Evolutionary conservation across 2,329 filamentous ascomycete species (phyloP), one percentile per base, ranked within the genome.

Genomic region (Chrysoporthe puriensis): DNA sequence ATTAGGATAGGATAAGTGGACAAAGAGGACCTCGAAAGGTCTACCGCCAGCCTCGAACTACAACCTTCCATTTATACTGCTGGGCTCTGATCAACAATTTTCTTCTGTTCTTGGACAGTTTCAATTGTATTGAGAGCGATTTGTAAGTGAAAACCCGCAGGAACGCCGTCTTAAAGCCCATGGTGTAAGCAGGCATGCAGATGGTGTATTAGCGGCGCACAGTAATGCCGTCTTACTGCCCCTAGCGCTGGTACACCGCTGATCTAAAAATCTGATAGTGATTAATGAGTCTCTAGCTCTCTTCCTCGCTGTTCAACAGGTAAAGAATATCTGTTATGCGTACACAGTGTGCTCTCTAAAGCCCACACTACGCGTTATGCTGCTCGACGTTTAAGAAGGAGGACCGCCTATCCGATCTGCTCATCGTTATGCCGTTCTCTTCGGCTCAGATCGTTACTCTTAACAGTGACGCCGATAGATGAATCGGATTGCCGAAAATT

Each of bases 301-400:
- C 3, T 32, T 44, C 1, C 14, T 36, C 26, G 21, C 59, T 5
- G 2, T 46, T 18, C 14, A 11, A 1, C 26, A 16, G 21, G 8
- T 48, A 8, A 60, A 6, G 43, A 42, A 21, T 61, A 61, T 48
- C 59, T 43, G 59, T 61, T 61, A 61, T 61, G 59, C 43, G 59
- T 61, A 61, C 42, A 61, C 59, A 61, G 59, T 61, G 26, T 26
- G n/a, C 13, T 46, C 43, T 26, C 26, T 16, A 44, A 21, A 48
- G n/a, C 43, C 7, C 21, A 34, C 42, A 61, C 59, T 61, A 61
- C n/a, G 59, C 59, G 59, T 61, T 61, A 61, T 61, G 59, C 43
- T 34, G 26, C 40, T 18, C 43, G 7, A 18, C 14, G 42, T 61
- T 46, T 48, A 61, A 61, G 6, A 46, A 48, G 42, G 42, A 32